Conservation (phyloP, 306 rosid species). For the Clitoria ternatea region DNA sequence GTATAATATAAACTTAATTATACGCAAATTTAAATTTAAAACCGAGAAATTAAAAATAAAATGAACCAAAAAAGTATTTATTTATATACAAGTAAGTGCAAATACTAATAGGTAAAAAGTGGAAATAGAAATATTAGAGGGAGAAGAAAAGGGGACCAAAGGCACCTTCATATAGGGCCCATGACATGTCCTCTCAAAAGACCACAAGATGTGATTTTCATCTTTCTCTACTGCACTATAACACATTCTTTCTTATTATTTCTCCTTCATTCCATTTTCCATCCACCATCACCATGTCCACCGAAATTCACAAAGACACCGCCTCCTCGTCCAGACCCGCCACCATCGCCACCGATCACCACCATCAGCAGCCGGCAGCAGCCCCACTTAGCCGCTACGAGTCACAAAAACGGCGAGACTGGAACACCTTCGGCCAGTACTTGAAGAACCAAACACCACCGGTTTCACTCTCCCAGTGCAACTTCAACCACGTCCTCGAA, state of each 20-base stretch:
- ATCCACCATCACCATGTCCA: constrained; percentile 40
- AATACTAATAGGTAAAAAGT: constrained; percentile 19
- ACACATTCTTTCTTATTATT: constrained; percentile 36
- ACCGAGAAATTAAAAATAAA: background rate
- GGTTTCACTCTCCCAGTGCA: constrained; percentile 62
- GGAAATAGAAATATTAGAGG: constrained; percentile 20
- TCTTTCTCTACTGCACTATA: constrained; percentile 66
- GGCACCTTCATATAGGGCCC: constrained; percentile 64
- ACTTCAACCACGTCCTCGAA: constrained; percentile 75
- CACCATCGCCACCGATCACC: background rate
- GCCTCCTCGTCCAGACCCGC: constrained; percentile 26
- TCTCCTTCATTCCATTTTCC: background rate
- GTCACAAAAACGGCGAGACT: constrained; percentile 80
- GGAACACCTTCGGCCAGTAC: constrained; percentile 92
- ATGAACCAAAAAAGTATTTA: background rate
- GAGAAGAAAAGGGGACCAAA: constrained; percentile 41
- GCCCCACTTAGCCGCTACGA: constrained; percentile 73
- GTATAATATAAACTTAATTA: background rate
- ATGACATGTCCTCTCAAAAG: constrained; percentile 69
- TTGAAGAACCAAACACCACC: constrained; percentile 69
- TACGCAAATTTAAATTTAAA: background rate
- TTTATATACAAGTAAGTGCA: constrained; percentile 27
- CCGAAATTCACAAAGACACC: constrained; percentile 34
- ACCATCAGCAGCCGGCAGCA: constrained; percentile 19
- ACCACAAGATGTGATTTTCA: constrained; percentile 68